Evolutionary conservation across 2,329 filamentous ascomycete species (phyloP), one percentile per base, ranked within the genome.

Genomic region (Penicillium brasilianum): DNA sequence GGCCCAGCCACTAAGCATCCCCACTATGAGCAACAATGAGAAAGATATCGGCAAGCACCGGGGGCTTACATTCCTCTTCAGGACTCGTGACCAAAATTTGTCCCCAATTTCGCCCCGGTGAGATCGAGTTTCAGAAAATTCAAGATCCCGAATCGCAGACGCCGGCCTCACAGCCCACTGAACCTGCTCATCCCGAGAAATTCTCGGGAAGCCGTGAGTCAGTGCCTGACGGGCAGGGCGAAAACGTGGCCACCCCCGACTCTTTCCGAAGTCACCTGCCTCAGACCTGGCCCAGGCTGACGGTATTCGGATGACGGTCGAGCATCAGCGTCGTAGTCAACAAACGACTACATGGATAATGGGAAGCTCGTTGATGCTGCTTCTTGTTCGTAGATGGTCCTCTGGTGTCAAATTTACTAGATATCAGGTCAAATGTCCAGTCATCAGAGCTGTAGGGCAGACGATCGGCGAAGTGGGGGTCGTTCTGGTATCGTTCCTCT

Each of bases 241-340:
- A 44, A 36, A 46, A 34, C 18, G 30, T 18, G 41, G 20, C 41
- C 18, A 14, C 18, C 34, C 59, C 70, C 70, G 70, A 56, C 50
- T 65, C 62, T 44, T 58, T 60, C 71, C 71, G 71, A 69, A 22
- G 62, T 71, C 71, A 73, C 63, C 65, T 72, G 71, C 60, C 54
- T 34, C 32, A 55, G 22, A 28, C n/a, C n/a, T n/a, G 56, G 55
- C 32, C 20, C 22, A 7, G 32, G 8, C 14, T n/a, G 43, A 62
- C 50, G 22, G 69, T 69, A 67, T 61, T 59, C 28, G 28, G 30
- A 44, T 65, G 46, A 65, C 62, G 49, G 14, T 34, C 3, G 18
- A 22, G 11, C 37, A 36, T 54, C 39, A 52, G 10, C 50, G 50
- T 22, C 16, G 30, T 14, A 41, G 25, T 44, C 18, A 25, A 44